phyloP scores from a whole-genome alignment of 352 stramenopile species.

The Globisporangium cystogenes region DNA sequence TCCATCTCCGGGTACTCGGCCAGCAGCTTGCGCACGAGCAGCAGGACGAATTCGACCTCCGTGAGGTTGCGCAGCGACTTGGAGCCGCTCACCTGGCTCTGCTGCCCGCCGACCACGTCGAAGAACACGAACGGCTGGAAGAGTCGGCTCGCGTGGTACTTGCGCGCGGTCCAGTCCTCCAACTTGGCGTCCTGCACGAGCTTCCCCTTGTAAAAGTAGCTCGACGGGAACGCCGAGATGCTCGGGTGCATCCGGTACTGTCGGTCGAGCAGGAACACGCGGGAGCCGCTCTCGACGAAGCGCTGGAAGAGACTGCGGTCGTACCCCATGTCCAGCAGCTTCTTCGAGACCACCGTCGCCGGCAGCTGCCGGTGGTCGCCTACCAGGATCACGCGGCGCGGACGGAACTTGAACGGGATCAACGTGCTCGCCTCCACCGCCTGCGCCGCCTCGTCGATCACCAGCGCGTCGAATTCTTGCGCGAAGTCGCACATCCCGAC shows the following conservation, averaged over 20 bases:
- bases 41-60: conserved; percentile 67
- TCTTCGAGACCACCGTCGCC: conserved; percentile 95
- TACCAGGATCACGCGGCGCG: conserved; percentile 76
- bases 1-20: conserved; percentile 62
- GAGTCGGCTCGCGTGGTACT: conserved; percentile 36
- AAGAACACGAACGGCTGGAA: conserved; percentile 67
- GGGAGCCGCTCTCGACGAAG: conserved; percentile 81
- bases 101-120: conserved; percentile 48
- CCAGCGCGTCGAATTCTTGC: conserved; percentile 93
- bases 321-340: conserved; percentile 79
- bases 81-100: conserved; percentile 67
- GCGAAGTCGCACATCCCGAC: conserved; percentile 85
- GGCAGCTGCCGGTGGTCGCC: conserved; percentile 97
- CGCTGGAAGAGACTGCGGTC: conserved; percentile 96
- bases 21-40: conserved; percentile 91
- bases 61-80: conserved; percentile 75
- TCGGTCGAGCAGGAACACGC: conserved; percentile 87
- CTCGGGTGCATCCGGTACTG: conserved; percentile 98
- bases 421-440: conserved; percentile 94
- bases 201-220: conserved; percentile 92
- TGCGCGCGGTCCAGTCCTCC: conserved; percentile 62
- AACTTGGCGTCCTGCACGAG: conserved; percentile 87
- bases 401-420: conserved; percentile 94
- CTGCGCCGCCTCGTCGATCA: conserved; percentile 98
- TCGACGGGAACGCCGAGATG: conserved; percentile 94